Percentiles rank a stretch among this genome's conserved stretches.
Conservation (phyloP, 2,329 filamentous ascomycete genomes). For the Cryoendolithus antarcticus region DNA sequence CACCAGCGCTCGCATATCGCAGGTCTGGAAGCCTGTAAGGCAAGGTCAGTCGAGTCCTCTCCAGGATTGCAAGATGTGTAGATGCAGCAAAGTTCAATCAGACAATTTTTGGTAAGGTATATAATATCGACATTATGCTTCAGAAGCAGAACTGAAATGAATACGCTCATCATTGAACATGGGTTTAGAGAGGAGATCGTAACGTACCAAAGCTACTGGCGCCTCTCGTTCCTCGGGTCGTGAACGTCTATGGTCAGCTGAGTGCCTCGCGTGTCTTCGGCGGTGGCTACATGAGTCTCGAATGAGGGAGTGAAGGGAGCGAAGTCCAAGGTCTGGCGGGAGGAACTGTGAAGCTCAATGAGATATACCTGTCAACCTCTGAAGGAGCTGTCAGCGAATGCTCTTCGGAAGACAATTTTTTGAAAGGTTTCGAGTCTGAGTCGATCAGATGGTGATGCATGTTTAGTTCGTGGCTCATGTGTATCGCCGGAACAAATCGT, state of each 20-base stretch:
- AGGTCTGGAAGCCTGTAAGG: no score
- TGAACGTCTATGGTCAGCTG: conserved; percentile 2
- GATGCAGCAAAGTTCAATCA: conserved; percentile 20
- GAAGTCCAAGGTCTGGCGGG: no score
- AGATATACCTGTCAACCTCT: no score
- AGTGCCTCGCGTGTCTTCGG: neutral
- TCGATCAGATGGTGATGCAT: conserved; percentile 31
- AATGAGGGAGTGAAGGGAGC: no score
- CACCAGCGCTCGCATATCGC: no score
- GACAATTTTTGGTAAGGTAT: conserved; percentile 25
- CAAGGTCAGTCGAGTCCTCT: no score
- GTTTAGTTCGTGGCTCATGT: conserved; percentile 27
- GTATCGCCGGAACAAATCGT: conserved; percentile 25
- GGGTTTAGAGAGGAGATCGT: conserved; percentile 2
- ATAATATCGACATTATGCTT: conserved; percentile 24
- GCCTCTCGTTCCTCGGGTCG: neutral
- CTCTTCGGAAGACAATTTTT: neutral
- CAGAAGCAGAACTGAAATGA: conserved; percentile 29
- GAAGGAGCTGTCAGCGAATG: neutral
- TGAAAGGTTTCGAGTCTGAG: conserved; percentile 1
- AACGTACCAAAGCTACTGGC: conserved; percentile 4
- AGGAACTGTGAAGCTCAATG: no score
- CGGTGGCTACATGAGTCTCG: no score
- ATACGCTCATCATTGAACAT: conserved; percentile 27
- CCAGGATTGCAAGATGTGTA: no score